These are phyloP conservation scores for Thelonectria blattea DNA, from an alignment of 2,329 filamentous ascomycete genomes.

Conservation along the genomic window DNA sequence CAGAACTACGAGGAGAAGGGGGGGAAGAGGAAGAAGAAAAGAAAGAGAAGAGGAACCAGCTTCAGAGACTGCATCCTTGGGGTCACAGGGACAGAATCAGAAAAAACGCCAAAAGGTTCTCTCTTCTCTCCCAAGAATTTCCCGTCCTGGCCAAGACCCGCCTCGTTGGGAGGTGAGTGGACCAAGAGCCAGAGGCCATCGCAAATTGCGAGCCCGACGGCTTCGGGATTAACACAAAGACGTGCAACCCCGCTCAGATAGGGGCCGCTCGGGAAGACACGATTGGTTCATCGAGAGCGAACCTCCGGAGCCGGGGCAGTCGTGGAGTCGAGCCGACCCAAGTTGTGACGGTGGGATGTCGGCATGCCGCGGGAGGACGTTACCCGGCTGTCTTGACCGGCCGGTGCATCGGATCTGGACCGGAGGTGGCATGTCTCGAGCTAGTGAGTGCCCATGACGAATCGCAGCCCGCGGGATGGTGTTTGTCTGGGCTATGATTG, in stretches of 20 bases:
- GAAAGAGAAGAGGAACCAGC: not conserved
- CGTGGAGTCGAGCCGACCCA: slow-evolving; percentile 5
- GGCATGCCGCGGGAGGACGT: slow-evolving; percentile 16
- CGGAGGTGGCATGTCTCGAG: slow-evolving; percentile 6
- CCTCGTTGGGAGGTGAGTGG: slow-evolving; percentile 15
- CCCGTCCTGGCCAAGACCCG: slow-evolving; percentile 7
- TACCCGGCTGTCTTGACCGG: slow-evolving; percentile 19
- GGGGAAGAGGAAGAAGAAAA: slow-evolving; percentile 5
- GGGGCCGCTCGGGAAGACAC: slow-evolving; percentile 5
- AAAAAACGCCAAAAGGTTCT: slow-evolving; percentile 10
- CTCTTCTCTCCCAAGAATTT: slow-evolving; percentile 28
- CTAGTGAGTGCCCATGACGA: slow-evolving; percentile 18
- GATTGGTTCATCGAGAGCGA: slow-evolving; percentile 23
- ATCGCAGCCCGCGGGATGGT: slow-evolving; percentile 17
- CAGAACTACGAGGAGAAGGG: slow-evolving; percentile 11
- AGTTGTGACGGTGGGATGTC: slow-evolving; percentile 9
- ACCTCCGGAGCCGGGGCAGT: slow-evolving; percentile 35
- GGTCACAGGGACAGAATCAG: slow-evolving; percentile 19
- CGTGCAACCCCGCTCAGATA: slow-evolving; percentile 30
- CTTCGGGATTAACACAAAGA: slow-evolving; percentile 25
- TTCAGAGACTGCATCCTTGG: slow-evolving; percentile 8
- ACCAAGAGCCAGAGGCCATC: slow-evolving; percentile 14
- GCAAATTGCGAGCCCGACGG: slow-evolving; percentile 17
- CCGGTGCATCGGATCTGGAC: slow-evolving; percentile 24
- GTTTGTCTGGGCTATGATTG: slow-evolving; percentile 19